Evolutionary conservation across 176 grass and related monocot genomes (phyloP).

Genomic region (Metroxylon sagu): DNA sequence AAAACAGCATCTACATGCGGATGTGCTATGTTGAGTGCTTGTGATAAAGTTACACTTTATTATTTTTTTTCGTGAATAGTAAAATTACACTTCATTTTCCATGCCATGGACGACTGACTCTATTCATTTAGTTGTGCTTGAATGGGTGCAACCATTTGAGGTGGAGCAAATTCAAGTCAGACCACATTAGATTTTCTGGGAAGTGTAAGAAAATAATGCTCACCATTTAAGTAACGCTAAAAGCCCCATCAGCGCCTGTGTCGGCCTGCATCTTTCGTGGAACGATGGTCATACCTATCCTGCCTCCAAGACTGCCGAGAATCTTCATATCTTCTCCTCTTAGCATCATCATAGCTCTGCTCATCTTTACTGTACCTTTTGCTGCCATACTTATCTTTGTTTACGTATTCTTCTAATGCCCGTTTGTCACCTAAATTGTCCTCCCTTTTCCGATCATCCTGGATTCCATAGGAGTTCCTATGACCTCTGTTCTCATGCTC

Average conservation of each 20-base stretch:
- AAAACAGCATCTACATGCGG: too few relatives aligned
- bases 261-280: slow-evolving; percentile 31
- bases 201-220: background rate
- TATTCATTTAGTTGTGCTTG: too few relatives aligned
- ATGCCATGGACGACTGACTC: too few relatives aligned
- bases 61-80: too few relatives aligned
- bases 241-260: background rate
- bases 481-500: slow-evolving; percentile 19
- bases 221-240: slow-evolving; percentile 12
- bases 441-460: background rate
- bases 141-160: too few relatives aligned
- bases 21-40: too few relatives aligned
- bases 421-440: background rate
- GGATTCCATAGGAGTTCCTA: slow-evolving; percentile 26
- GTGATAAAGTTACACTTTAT: too few relatives aligned
- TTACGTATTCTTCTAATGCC: slow-evolving; percentile 1
- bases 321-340: slow-evolving; percentile 50
- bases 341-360: slow-evolving; percentile 24
- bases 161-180: too few relatives aligned
- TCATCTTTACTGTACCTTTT: slow-evolving; percentile 27
- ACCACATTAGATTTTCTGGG: too few relatives aligned
- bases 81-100: too few relatives aligned
- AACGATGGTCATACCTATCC: slow-evolving; percentile 37
- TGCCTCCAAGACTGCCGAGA: slow-evolving; percentile 24
- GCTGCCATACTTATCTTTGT: slow-evolving; percentile 25